Evolutionary conservation across 225 moss, liverwort and hornwort species (phyloP).

Genomic region (Rhytidiadelphus loreus): DNA sequence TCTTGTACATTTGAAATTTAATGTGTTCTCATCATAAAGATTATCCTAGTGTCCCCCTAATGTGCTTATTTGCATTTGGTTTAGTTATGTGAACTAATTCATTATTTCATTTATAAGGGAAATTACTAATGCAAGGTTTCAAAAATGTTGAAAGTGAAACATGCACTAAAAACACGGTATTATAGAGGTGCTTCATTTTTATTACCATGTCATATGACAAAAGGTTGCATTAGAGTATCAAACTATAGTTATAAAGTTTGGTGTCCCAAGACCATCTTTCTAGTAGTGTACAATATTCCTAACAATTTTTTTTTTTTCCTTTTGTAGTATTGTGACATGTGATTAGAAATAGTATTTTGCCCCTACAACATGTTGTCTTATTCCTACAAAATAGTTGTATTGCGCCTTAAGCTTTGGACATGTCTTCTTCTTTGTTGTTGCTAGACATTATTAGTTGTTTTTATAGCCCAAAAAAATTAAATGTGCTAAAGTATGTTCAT

Average conservation of each 20-base stretch:
- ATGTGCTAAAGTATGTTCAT: neutral
- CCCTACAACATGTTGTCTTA: neutral
- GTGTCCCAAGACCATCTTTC: neutral
- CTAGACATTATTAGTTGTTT: neutral
- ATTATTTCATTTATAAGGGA: neutral
- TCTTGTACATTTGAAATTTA: neutral
- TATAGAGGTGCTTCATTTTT: neutral
- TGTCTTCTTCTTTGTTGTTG: neutral
- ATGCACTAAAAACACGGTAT: neutral
- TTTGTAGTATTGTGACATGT: neutral
- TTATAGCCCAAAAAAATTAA: neutral
- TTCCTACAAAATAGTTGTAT: neutral
- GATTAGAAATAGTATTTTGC: neutral
- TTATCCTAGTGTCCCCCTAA: neutral
- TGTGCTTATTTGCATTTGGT: neutral
- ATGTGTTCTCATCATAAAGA: neutral
- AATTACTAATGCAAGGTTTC: neutral
- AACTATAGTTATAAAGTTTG: no score
- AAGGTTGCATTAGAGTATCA: rapidly evolving
- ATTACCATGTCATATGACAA: neutral
- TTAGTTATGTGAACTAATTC: neutral
- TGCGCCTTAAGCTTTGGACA: neutral
- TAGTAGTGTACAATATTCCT: neutral
- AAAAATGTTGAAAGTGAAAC: neutral
- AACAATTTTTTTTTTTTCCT: neutral